phyloP scores from a whole-genome alignment of 2,329 filamentous ascomycete genomes.

The Phaeosphaeriaceae sp. region DNA sequence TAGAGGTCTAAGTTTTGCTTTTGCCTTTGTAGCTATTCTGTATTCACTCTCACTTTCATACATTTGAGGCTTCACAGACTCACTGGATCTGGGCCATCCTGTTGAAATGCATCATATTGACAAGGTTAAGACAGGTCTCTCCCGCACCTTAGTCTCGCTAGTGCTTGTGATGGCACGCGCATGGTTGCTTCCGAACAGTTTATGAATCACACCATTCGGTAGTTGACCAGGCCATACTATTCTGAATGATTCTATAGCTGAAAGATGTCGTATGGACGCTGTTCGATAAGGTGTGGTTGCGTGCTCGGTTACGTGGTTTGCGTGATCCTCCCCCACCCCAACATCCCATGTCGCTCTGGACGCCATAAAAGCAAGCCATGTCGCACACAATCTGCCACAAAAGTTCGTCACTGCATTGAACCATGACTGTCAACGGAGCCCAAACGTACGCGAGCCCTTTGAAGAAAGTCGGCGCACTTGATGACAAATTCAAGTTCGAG shows the following conservation, averaged over 20 bases:
- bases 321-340: conserved; percentile 13
- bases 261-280: background rate
- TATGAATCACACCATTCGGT: background rate
- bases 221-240: background rate
- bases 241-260: background rate
- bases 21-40: no score
- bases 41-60: no score
- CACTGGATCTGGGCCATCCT: background rate
- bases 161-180: background rate
- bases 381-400: background rate
- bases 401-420: background rate
- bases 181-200: background rate
- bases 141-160: background rate
- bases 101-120: no score
- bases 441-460: conserved; percentile 10
- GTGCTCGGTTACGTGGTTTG: conserved; percentile 11
- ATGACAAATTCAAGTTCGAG: conserved; percentile 20
- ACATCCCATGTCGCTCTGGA: background rate
- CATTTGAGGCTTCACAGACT: no score
- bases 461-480: conserved; percentile 19
- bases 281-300: conserved; percentile 2
- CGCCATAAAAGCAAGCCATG: background rate
- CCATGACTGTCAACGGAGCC: conserved; percentile 1
- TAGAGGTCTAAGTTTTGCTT: no score
- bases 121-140: no score